phyloP scores from a whole-genome alignment of 164 flowering plant genomes.

The Chloranthus sessilifolius region DNA sequence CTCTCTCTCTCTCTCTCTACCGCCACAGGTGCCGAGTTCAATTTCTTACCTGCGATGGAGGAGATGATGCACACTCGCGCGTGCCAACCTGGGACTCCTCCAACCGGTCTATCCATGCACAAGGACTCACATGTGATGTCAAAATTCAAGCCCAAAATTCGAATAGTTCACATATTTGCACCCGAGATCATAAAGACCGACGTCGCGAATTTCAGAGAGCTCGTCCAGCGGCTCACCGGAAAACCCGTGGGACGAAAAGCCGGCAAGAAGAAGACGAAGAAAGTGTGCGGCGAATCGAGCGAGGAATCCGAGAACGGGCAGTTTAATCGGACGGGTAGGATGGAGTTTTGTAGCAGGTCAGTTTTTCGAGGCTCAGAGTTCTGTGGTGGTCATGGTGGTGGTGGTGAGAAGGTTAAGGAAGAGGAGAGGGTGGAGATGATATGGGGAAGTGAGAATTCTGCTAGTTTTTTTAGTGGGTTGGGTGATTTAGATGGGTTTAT shows the following conservation, averaged over 20 bases:
- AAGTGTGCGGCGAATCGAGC: neutral
- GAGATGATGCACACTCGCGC: constrained; percentile 18
- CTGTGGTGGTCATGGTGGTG: too few relatives aligned
- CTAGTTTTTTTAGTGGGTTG: constrained; percentile 49
- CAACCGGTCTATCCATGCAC: constrained; percentile 40
- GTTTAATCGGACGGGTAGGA: constrained; percentile 8
- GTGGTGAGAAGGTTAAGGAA: constrained; percentile 25
- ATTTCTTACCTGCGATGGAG: constrained; percentile 1
- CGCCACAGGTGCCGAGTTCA: neutral
- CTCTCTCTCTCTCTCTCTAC: constrained; percentile 3
- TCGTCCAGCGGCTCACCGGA: constrained; percentile 87
- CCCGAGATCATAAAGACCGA: constrained; percentile 95
- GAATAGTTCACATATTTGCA: constrained; percentile 85
- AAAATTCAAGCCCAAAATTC: constrained; percentile 61
- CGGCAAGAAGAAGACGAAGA: constrained; percentile 17
- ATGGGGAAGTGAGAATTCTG: constrained; percentile 37
- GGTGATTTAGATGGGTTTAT: constrained; percentile 63
- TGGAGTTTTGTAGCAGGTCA: constrained; percentile 17
- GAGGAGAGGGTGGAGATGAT: constrained; percentile 29
- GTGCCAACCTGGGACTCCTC: constrained; percentile 9
- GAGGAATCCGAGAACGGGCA: constrained; percentile 4
- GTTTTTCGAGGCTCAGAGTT: too few relatives aligned
- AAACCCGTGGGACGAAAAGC: constrained; percentile 35
- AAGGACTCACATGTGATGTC: constrained; percentile 50
- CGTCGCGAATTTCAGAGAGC: constrained; percentile 67